Evolutionary conservation across 2,329 filamentous ascomycete species (phyloP).

Genomic region (Colletotrichum eleusines): DNA sequence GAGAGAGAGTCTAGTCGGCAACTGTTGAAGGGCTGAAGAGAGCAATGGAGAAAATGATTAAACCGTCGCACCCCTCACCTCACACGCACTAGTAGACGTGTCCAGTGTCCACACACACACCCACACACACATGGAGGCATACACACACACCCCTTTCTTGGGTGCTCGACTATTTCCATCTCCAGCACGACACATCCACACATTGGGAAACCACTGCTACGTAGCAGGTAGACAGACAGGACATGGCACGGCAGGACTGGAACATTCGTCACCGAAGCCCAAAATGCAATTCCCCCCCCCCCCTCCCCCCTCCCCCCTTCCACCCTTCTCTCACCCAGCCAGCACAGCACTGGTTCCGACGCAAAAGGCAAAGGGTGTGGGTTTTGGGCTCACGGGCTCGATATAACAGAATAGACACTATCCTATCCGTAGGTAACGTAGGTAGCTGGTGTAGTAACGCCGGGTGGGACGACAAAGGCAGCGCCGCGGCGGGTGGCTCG

Average conservation of each 20-base stretch:
- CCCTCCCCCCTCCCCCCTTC: background rate
- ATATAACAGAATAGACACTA: no score
- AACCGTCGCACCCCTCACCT: constrained; percentile 7
- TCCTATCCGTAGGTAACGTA: no score
- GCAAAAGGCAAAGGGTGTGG: background rate
- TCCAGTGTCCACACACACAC: constrained; percentile 31
- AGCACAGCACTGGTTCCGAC: background rate
- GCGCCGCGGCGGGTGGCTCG: background rate
- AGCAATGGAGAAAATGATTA: constrained; percentile 17
- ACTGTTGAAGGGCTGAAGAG: background rate
- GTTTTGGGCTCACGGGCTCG: no score
- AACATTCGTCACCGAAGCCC: constrained; percentile 32
- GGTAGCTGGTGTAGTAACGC: no score
- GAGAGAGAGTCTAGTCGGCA: background rate
- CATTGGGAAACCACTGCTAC: background rate
- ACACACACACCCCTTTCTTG: constrained; percentile 9
- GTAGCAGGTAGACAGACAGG: constrained; percentile 29
- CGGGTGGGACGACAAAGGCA: no score
- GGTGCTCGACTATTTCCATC: background rate
- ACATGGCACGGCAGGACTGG: background rate
- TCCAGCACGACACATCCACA: background rate
- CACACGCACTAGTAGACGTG: constrained; percentile 37
- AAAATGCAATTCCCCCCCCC: background rate
- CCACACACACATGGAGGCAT: background rate
- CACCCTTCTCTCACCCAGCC: background rate